These are phyloP conservation scores for Tuber calosporum DNA, from an alignment of 495 filamentous ascomycete genomes.

Conservation along the genomic window DNA sequence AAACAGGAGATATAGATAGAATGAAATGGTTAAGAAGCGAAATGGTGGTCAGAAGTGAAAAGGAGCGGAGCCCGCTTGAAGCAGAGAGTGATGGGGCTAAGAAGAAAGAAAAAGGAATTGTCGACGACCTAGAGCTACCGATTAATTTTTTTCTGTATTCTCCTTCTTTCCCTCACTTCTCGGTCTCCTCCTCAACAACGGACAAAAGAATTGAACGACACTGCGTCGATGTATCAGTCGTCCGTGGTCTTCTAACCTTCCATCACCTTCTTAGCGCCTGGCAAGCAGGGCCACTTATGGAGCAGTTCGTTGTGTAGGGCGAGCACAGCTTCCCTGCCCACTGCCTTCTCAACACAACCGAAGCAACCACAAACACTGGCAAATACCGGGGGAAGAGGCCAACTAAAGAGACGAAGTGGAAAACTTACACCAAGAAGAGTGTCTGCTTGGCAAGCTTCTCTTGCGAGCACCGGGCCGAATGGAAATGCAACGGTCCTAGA, in stretches of 20 bases:
- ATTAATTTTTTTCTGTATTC: background rate
- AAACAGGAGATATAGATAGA: background rate
- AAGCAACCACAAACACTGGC: slow-evolving; percentile 6
- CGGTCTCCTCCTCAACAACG: slow-evolving; percentile 11
- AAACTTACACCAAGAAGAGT: slow-evolving; percentile 17
- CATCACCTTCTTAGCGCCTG: slow-evolving; percentile 17
- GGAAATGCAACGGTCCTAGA: slow-evolving; percentile 25
- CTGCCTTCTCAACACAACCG: slow-evolving; percentile 17
- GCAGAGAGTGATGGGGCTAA: background rate
- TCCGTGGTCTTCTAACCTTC: slow-evolving; percentile 15
- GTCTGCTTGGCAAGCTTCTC: slow-evolving; percentile 22
- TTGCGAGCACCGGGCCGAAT: slow-evolving; percentile 23
- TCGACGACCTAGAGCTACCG: background rate
- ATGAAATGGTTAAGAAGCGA: background rate
- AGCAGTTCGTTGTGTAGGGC: background rate
- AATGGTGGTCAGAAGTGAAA: background rate
- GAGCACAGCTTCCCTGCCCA: slow-evolving; percentile 4
- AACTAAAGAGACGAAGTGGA: slow-evolving; percentile 8
- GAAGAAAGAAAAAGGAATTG: slow-evolving; percentile 2
- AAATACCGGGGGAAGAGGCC: slow-evolving; percentile 8
- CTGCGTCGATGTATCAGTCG: slow-evolving; percentile 27
- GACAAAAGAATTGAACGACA: slow-evolving; percentile 15
- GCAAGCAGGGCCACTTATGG: slow-evolving; percentile 16
- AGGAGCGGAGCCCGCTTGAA: background rate
- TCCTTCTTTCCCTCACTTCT: background rate